Conservation (phyloP, 768 basidiomycete species). For the Phlebiopsis gigantea region DNA sequence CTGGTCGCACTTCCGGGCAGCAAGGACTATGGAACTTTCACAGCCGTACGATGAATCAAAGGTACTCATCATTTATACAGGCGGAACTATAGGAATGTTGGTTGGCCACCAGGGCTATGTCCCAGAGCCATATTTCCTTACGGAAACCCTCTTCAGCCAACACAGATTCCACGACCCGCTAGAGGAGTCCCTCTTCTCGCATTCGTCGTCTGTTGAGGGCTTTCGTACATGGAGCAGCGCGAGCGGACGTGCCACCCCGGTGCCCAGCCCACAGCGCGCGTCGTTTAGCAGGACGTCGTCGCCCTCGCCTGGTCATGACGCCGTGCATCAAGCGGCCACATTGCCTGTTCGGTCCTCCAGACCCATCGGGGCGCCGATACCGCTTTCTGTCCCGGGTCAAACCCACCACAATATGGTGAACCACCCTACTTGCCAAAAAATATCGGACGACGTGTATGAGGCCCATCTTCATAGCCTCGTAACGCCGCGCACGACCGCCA, state of each 20-base stretch:
- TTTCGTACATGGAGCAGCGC: constrained; percentile 69
- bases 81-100: constrained; percentile 89
- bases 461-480: constrained; percentile 70
- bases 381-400: constrained; percentile 28
- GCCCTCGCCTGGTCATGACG: constrained; percentile 32
- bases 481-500: constrained; percentile 65
- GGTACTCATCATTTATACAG: constrained; percentile 88
- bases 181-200: constrained; percentile 81
- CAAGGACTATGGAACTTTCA: constrained; percentile 38
- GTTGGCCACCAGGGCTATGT: constrained; percentile 72
- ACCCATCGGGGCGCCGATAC: constrained; percentile 48
- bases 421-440: constrained; percentile 35
- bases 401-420: constrained; percentile 16
- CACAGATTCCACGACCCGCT: constrained; percentile 89
- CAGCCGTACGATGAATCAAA: constrained; percentile 61
- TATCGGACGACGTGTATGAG: constrained; percentile 65
- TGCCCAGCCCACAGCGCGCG: constrained; percentile 11
- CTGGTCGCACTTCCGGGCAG: background rate
- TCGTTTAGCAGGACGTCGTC: constrained; percentile 22
- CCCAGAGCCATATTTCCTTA: constrained; percentile 84
- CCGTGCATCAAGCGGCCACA: constrained; percentile 21
- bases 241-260: constrained; percentile 54
- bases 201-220: constrained; percentile 71
- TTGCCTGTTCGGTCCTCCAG: constrained; percentile 62
- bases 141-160: constrained; percentile 77